These are phyloP conservation scores for Scortechinia acanthostroma DNA, from an alignment of 2,329 filamentous ascomycete genomes.

Conservation along the genomic window DNA sequence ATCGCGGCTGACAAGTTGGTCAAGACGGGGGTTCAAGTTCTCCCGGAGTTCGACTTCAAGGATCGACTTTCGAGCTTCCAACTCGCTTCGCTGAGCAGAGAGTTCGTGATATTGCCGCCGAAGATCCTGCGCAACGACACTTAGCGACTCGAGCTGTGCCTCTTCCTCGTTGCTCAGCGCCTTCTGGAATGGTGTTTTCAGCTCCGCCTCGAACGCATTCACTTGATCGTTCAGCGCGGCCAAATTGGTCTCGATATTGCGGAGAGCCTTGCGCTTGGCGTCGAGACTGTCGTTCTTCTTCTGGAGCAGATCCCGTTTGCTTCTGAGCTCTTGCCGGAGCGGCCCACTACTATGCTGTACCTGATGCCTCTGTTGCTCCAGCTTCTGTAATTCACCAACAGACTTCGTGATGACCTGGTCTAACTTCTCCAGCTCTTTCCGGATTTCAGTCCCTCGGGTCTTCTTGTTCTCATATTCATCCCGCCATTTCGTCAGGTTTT, in stretches of 20 bases:
- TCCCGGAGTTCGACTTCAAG: slow-evolving; percentile 84
- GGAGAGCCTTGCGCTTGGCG: slow-evolving; percentile 52
- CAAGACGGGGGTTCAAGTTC: slow-evolving; percentile 78
- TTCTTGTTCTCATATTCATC: slow-evolving; percentile 65
- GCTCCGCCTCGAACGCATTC: slow-evolving; percentile 70
- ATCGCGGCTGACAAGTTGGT: slow-evolving; percentile 74
- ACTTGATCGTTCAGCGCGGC: slow-evolving; percentile 71
- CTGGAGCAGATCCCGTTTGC: slow-evolving; percentile 69
- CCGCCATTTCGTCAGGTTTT: slow-evolving; percentile 67
- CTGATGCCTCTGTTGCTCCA: slow-evolving; percentile 71
- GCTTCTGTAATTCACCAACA: slow-evolving; percentile 76
- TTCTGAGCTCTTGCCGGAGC: slow-evolving; percentile 68
- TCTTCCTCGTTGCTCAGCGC: slow-evolving; percentile 79
- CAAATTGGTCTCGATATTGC: slow-evolving; percentile 69
- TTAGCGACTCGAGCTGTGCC: slow-evolving; percentile 66
- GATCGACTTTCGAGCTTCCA: slow-evolving; percentile 74
- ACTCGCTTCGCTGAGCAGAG: slow-evolving; percentile 65
- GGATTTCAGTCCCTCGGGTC: slow-evolving; percentile 57
- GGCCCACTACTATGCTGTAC: slow-evolving; percentile 78
- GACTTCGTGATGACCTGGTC: slow-evolving; percentile 85
- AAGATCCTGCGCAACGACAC: slow-evolving; percentile 63
- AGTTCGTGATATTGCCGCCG: slow-evolving; percentile 71
- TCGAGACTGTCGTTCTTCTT: slow-evolving; percentile 70
- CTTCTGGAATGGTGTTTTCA: slow-evolving; percentile 86
- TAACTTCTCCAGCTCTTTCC: slow-evolving; percentile 65